These are phyloP conservation scores for Globisporangium polare DNA, from an alignment of 352 stramenopile species.

Conservation along the genomic window DNA sequence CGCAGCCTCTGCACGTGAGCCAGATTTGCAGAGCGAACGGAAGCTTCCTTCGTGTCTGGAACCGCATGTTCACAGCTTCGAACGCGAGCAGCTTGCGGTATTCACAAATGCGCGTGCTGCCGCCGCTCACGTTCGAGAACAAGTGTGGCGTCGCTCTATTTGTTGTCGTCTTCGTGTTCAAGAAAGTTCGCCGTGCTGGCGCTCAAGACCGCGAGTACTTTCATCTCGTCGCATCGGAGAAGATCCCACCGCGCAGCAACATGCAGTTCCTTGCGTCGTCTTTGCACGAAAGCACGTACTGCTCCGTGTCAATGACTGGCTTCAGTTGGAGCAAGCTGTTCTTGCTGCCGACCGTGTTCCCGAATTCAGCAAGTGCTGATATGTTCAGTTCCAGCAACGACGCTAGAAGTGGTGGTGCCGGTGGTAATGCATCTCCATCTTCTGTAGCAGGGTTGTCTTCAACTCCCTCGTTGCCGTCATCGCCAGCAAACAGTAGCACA, in stretches of 20 bases:
- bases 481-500: slow-evolving; percentile 11
- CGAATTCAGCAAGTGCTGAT: slow-evolving; percentile 8
- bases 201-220: slow-evolving; percentile 66
- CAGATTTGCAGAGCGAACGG: slow-evolving; percentile 69
- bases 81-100: slow-evolving; percentile 68
- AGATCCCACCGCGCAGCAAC: slow-evolving; percentile 39
- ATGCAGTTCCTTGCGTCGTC: slow-evolving; percentile 65
- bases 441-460: slow-evolving; percentile 15
- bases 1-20: slow-evolving; percentile 62
- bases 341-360: slow-evolving; percentile 36
- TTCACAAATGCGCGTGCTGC: slow-evolving; percentile 58
- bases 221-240: slow-evolving; percentile 67
- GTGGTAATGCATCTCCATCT: neutral
- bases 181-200: slow-evolving; percentile 59
- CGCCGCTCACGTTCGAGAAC: slow-evolving; percentile 73
- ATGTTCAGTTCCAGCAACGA: slow-evolving; percentile 10
- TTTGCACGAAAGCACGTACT: slow-evolving; percentile 73
- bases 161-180: slow-evolving; percentile 73
- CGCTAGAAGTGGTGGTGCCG: neutral
- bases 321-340: slow-evolving; percentile 82
- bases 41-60: slow-evolving; percentile 66
- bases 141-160: slow-evolving; percentile 69
- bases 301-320: slow-evolving; percentile 69
- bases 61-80: slow-evolving; percentile 54
- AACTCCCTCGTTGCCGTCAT: slow-evolving; percentile 6